Percentiles rank a stretch among this genome's conserved stretches.
These are phyloP conservation scores for Aspergillus hiratsukae DNA, from an alignment of 2,329 filamentous ascomycete species.

Conservation along the genomic window DNA sequence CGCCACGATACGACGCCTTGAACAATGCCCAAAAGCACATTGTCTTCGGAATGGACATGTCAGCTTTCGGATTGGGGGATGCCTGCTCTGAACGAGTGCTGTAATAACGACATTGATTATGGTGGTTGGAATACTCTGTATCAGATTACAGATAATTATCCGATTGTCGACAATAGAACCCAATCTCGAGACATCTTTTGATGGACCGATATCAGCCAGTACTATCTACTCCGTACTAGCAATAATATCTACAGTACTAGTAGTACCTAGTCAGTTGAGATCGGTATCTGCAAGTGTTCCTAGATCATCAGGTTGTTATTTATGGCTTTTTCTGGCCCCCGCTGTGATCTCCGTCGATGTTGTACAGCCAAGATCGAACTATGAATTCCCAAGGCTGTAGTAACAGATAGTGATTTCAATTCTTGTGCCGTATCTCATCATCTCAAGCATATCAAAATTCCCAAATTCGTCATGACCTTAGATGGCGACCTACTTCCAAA, in stretches of 20 bases:
- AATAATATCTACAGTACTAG: not conserved
- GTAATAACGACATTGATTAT: not conserved
- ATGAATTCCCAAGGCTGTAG: constrained; percentile 10
- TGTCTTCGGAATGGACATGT: not conserved
- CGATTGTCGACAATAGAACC: not conserved
- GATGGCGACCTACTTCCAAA: not conserved
- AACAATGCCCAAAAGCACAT: not conserved
- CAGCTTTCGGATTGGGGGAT: not conserved
- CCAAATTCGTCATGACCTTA: not conserved
- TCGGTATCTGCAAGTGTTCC: not conserved
- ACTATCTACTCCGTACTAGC: too few relatives aligned
- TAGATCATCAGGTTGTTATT: constrained; percentile 1
- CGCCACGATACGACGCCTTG: not conserved
- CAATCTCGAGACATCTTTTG: not conserved
- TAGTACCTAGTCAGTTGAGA: not conserved
- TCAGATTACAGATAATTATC: not conserved
- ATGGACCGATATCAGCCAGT: not conserved
- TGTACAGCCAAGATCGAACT: constrained; percentile 15
- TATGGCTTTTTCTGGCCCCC: not conserved
- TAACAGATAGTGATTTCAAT: not conserved
- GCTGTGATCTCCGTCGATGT: constrained; percentile 2
- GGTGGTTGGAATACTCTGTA: not conserved
- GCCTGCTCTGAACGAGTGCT: not conserved
- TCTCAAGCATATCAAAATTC: not conserved
- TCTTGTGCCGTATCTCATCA: not conserved